These are phyloP conservation scores for Rhodomyrtus psidioides DNA, from an alignment of 441 rosid species.

Conservation along the genomic window DNA sequence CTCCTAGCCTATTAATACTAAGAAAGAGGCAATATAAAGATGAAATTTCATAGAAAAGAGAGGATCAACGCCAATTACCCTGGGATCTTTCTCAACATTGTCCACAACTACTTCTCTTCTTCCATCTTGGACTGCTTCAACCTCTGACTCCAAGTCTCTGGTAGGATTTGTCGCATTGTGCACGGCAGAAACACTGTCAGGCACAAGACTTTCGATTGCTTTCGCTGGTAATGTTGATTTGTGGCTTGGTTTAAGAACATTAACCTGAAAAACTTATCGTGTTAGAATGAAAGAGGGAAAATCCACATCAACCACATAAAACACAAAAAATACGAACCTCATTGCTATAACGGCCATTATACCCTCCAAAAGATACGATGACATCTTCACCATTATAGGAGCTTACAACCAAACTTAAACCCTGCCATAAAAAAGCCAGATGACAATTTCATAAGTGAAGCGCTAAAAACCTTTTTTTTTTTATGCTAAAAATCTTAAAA, in stretches of 20 bases:
- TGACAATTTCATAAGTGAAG: not conserved
- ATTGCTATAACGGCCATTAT: constrained; percentile 84
- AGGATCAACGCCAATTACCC: constrained; percentile 28
- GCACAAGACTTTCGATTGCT: constrained; percentile 40
- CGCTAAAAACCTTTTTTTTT: not conserved
- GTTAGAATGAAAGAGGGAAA: constrained; percentile 9
- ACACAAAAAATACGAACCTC: constrained; percentile 46
- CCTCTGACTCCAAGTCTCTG: constrained; percentile 79
- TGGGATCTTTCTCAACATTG: constrained; percentile 43
- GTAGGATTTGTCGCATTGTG: constrained; percentile 61
- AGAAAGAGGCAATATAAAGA: not conserved
- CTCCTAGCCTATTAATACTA: not conserved
- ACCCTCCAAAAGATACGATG: constrained; percentile 86
- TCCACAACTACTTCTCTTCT: constrained; percentile 86
- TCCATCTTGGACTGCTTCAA: constrained; percentile 70
- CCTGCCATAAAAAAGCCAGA: constrained; percentile 33
- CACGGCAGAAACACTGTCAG: constrained; percentile 73
- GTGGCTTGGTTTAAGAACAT: constrained; percentile 95
- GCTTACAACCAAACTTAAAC: constrained; percentile 74
- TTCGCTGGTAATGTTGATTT: constrained; percentile 79
- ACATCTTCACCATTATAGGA: constrained; percentile 78
- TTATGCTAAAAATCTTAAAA: not conserved
- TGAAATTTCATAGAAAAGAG: not conserved
- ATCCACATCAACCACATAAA: not conserved
- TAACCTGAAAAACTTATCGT: constrained; percentile 37